A percentile compares a stretch with the other conserved stretches of the same genome.
Conservation (phyloP, 2,329 filamentous ascomycete species). For the Pseudogymnoascus sp. region DNA sequence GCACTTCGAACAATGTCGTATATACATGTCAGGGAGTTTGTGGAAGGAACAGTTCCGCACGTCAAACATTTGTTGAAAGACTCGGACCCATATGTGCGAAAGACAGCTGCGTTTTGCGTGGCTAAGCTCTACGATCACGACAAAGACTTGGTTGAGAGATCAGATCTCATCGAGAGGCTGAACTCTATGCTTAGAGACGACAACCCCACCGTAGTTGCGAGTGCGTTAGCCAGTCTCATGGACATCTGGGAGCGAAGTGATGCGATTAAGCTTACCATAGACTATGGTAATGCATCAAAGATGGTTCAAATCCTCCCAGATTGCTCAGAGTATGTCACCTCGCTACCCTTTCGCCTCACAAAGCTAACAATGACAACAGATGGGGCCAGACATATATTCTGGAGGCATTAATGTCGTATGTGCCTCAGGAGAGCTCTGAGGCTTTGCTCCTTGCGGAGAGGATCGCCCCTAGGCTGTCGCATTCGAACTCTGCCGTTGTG, state of each 20-base stretch:
- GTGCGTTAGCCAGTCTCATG: constrained; percentile 82
- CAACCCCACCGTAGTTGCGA: constrained; percentile 95
- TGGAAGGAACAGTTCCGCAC: constrained; percentile 79
- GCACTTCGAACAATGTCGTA: constrained; percentile 95
- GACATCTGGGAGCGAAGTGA: constrained; percentile 99
- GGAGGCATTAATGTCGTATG: constrained; percentile 95
- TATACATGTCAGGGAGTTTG: constrained; percentile 91
- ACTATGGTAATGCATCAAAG: constrained; percentile 95
- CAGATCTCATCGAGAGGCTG: constrained; percentile 84
- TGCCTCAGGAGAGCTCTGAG: constrained; percentile 84
- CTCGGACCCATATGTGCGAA: constrained; percentile 89
- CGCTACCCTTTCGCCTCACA: background rate
- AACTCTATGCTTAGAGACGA: constrained; percentile 89
- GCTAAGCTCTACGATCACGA: constrained; percentile 98
- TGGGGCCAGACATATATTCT: constrained; percentile 99
- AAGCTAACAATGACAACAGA: constrained; percentile 39
- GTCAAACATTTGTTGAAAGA: constrained; percentile 80
- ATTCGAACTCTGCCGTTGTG: constrained; percentile 94
- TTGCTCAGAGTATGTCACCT: constrained; percentile 75
- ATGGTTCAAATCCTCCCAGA: constrained; percentile 94
- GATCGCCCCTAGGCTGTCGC: constrained; percentile 89
- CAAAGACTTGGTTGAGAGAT: constrained; percentile 77
- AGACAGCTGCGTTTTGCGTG: constrained; percentile 92
- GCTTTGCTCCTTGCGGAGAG: constrained; percentile 85
- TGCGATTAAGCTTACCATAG: constrained; percentile 94